Evolutionary conservation across 2,329 filamentous ascomycete species (phyloP).

Genomic region (Hortaea werneckii): DNA sequence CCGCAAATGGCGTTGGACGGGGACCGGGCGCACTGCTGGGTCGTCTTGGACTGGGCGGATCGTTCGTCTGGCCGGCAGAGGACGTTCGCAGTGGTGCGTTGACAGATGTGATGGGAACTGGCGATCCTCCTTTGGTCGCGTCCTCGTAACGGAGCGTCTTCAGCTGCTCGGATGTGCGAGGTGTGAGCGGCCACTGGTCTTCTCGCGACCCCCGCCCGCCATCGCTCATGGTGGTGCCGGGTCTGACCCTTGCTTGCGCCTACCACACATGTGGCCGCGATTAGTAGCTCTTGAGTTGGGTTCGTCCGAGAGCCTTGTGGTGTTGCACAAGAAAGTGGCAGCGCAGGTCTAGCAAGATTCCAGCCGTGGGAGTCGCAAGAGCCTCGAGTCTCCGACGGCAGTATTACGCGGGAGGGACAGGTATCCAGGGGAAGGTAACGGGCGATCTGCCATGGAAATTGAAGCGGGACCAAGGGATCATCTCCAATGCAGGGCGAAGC

Average conservation of each 20-base stretch:
- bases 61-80: not conserved
- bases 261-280: too few relatives aligned
- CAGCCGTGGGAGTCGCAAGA: too few relatives aligned
- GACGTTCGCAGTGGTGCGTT: conserved; percentile 3
- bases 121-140: conserved; percentile 6
- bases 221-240: conserved; percentile 4
- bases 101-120: conserved; percentile 5
- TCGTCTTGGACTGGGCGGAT: not conserved
- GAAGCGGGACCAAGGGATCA: too few relatives aligned
- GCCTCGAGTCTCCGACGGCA: too few relatives aligned
- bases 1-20: conserved; percentile 1
- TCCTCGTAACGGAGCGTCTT: conserved; percentile 14
- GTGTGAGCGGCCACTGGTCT: conserved; percentile 1
- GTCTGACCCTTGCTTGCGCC: not conserved
- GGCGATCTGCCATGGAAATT: too few relatives aligned
- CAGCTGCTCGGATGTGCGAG: conserved; percentile 3
- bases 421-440: too few relatives aligned
- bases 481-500: too few relatives aligned
- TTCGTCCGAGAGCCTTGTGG: too few relatives aligned
- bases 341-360: too few relatives aligned
- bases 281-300: too few relatives aligned
- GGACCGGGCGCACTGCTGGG: conserved; percentile 5
- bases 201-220: not conserved
- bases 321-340: too few relatives aligned
- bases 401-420: too few relatives aligned